Percentiles rank a stretch among this genome's conserved stretches.
These are phyloP conservation scores for Ogataea philodendri DNA, from an alignment of 805 yeast species.

Conservation along the genomic window DNA sequence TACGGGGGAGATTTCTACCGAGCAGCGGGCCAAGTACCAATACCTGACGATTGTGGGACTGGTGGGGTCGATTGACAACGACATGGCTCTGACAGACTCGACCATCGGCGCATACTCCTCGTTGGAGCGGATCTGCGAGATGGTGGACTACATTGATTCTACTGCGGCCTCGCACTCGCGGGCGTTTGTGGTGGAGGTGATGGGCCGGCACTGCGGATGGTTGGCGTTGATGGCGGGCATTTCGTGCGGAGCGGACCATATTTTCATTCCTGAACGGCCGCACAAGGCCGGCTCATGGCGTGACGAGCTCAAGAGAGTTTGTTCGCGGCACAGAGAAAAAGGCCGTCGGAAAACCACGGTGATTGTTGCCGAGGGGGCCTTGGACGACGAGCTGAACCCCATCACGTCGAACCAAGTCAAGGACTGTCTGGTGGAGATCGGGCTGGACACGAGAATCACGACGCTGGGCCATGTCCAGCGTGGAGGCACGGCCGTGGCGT, in stretches of 20 bases:
- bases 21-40: conserved; percentile 59
- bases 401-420: conserved; percentile 79
- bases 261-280: conserved; percentile 93
- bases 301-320: conserved; percentile 71
- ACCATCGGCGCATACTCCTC: conserved; percentile 97
- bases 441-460: conserved; percentile 90
- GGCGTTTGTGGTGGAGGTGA: conserved; percentile 96
- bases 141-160: conserved; percentile 95
- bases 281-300: conserved; percentile 74
- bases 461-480: conserved; percentile 97
- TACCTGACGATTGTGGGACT: conserved; percentile 86
- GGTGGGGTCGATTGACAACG: conserved; percentile 97
- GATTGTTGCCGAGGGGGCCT: conserved; percentile 97
- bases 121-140: conserved; percentile 86
- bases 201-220: conserved; percentile 99
- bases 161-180: conserved; percentile 96
- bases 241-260: conserved; percentile 93
- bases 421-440: conserved; percentile 76
- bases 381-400: conserved; percentile 75
- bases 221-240: conserved; percentile 96
- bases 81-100: conserved; percentile 95
- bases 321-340: conserved; percentile 71
- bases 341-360: conserved; percentile 96
- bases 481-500: conserved; percentile 98
- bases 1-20: conserved; percentile 54